Percentiles rank a stretch among this genome's conserved stretches.
These are phyloP conservation scores for Sanguinoderma infundibulare DNA, from an alignment of 1,284 basidiomycete genomes.

Conservation along the genomic window DNA sequence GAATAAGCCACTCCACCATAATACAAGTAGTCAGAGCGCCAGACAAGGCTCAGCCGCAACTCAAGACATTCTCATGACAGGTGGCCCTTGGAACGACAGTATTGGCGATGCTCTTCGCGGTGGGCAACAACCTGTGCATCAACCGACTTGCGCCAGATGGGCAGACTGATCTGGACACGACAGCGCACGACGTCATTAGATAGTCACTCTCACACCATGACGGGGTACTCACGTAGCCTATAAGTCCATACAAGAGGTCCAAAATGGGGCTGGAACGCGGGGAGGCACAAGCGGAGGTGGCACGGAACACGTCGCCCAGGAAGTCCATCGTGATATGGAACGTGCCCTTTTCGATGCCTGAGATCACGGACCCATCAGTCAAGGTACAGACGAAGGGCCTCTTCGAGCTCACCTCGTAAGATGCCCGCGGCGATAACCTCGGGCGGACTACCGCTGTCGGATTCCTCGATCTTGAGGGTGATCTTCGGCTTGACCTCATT, in stretches of 20 bases:
- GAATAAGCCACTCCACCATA: too few species aligned
- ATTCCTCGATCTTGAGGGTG: slow-evolving; percentile 82
- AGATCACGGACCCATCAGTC: neutral
- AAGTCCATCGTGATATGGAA: slow-evolving; percentile 83
- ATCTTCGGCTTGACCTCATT: slow-evolving; percentile 84
- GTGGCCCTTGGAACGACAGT: slow-evolving; percentile 27
- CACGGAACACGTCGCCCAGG: slow-evolving; percentile 71
- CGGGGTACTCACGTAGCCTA: slow-evolving; percentile 48
- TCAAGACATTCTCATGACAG: too few species aligned
- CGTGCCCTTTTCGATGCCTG: slow-evolving; percentile 76
- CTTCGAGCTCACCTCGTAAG: slow-evolving; percentile 4
- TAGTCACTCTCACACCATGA: neutral
- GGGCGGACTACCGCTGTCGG: slow-evolving; percentile 70
- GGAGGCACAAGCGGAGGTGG: slow-evolving; percentile 69
- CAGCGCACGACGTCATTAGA: neutral
- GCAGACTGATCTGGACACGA: slow-evolving; percentile 47
- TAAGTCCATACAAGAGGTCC: slow-evolving; percentile 54
- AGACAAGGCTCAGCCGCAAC: too few species aligned
- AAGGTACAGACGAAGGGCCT: neutral
- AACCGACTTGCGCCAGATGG: slow-evolving; percentile 58
- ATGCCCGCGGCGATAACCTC: slow-evolving; percentile 63
- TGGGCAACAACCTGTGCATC: slow-evolving; percentile 51
- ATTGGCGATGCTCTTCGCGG: slow-evolving; percentile 50
- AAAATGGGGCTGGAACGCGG: slow-evolving; percentile 65
- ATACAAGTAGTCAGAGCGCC: too few species aligned